Percentiles rank a stretch among this genome's conserved stretches.
Evolutionary conservation across 2,329 filamentous ascomycete genomes (phyloP).

Genomic region (Leptosphaerulina australis): DNA sequence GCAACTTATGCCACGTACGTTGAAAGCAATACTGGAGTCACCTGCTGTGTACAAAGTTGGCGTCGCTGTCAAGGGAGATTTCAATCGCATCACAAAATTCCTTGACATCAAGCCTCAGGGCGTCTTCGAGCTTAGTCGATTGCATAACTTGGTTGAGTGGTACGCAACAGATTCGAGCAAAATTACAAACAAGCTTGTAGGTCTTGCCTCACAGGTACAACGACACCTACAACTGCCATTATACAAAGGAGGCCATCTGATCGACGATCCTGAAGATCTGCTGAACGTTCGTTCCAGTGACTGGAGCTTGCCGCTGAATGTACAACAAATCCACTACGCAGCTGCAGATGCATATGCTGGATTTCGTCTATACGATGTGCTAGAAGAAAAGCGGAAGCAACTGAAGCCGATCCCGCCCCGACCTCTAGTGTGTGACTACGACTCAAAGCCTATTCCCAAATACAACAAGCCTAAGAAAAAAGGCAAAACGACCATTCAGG

Average conservation of each 20-base stretch:
- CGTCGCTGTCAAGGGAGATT: constrained; percentile 70
- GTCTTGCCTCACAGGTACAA: constrained; percentile 71
- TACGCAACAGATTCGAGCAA: constrained; percentile 62
- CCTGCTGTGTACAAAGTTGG: constrained; percentile 73
- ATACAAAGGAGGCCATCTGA: constrained; percentile 69
- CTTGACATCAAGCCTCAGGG: constrained; percentile 66
- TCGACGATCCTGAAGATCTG: constrained; percentile 25
- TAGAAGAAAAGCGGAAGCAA: constrained; percentile 70
- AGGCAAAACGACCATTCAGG: constrained; percentile 12
- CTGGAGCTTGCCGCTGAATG: constrained; percentile 69
- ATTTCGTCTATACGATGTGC: constrained; percentile 72
- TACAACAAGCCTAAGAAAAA: constrained; percentile 19
- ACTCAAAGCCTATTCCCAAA: constrained; percentile 44
- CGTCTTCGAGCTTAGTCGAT: constrained; percentile 80
- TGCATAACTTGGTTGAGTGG: constrained; percentile 72
- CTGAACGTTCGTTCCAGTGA: constrained; percentile 70
- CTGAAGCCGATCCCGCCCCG: constrained; percentile 73
- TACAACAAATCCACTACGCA: constrained; percentile 72
- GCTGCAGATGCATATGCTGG: constrained; percentile 87
- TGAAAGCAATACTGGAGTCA: constrained; percentile 75
- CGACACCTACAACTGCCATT: constrained; percentile 76
- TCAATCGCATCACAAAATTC: constrained; percentile 69
- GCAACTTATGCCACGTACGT: constrained; percentile 70
- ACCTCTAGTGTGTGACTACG: constrained; percentile 71
- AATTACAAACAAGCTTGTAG: constrained; percentile 62